These are phyloP conservation scores for Sodiomyces alkalinus DNA, from an alignment of 2,329 filamentous ascomycete genomes.

Conservation along the genomic window DNA sequence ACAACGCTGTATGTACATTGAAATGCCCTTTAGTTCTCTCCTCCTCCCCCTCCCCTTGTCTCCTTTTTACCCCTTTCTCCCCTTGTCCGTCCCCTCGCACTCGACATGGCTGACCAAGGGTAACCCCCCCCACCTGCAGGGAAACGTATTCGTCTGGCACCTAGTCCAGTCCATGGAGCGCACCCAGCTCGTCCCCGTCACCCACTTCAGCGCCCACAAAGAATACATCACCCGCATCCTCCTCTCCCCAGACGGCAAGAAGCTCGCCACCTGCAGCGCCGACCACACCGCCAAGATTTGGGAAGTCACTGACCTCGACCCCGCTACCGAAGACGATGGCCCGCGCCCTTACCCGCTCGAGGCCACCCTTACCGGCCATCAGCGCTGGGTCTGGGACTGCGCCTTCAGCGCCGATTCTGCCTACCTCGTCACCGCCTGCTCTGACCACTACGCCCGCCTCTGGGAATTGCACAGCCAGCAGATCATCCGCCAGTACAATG, in stretches of 20 bases:
- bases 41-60: neutral
- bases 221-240: conserved; percentile 88
- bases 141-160: conserved; percentile 94
- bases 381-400: conserved; percentile 96
- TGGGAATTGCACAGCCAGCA: conserved; percentile 81
- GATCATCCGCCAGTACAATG: conserved; percentile 90
- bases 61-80: neutral
- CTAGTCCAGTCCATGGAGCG: conserved; percentile 72
- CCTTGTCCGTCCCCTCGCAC: too few relatives aligned
- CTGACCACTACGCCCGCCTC: conserved; percentile 79
- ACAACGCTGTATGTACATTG: conserved; percentile 53
- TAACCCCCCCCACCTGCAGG: too few relatives aligned
- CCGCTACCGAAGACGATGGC: conserved; percentile 18
- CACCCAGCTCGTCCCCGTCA: conserved; percentile 73
- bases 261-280: conserved; percentile 83
- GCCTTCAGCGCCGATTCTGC: conserved; percentile 88
- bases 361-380: conserved; percentile 76
- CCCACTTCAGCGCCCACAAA: conserved; percentile 78
- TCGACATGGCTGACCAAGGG: too few relatives aligned
- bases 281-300: conserved; percentile 94
- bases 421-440: conserved; percentile 85
- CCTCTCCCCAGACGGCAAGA: conserved; percentile 83
- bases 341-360: conserved; percentile 60
- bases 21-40: too few relatives aligned
- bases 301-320: conserved; percentile 64